Base-by-base conservation (phyloP, 2,329 filamentous ascomycete species). In the Ceratocystis cacaofunesta region DNA sequence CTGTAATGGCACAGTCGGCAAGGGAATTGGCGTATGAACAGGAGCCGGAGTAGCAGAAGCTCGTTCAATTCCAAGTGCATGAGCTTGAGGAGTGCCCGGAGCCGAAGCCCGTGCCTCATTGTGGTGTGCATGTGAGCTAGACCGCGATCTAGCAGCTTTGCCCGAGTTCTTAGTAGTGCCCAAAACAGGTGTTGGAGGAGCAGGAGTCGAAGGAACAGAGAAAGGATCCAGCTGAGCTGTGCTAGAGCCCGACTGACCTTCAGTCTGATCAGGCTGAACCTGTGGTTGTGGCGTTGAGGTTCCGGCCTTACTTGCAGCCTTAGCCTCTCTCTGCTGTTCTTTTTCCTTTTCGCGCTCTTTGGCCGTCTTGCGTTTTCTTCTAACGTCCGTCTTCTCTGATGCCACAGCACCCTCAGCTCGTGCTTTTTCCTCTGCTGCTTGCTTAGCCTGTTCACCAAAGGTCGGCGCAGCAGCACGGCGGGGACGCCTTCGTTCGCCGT, bases 381-480 rank as follows among this genome's bases (percentile, higher is more conserved):
- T 46, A 15, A 57, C 58, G 17, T 65, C 62, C 1, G 63, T 43
- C 63, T 62, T 62, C n/a, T 67, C 66, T 22, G 58, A 10, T n/a
- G 50, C 32, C 17, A 63, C 62, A 8, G 44, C 58, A 19, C 61
- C 62, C 25, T 63, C 65, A 22, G 62, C 65, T 22, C 65, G 62
- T 2, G 65, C 65, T 48, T 67, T 67, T 43, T 67, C 65, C 36
- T 67, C 65, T 0, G 65, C 65, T n/a, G 61, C 48, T 36, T 65
- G 64, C 36, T 67, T 66, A 58, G 61, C 65, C 70, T 74, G 86
- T 70, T 89, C 87, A 52, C 83, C 83, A 77, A 86, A 92, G 0
- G 85, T 89, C 2, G 89, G 88, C 10, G 89, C 88, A 19, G 83
- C 83, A 25, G 84, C 84, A 69, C 84, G 79, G 48, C 84, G 78